Base-by-base conservation (phyloP, 2,329 filamentous ascomycete genomes). In the Thermomyces lanuginosus region DNA sequence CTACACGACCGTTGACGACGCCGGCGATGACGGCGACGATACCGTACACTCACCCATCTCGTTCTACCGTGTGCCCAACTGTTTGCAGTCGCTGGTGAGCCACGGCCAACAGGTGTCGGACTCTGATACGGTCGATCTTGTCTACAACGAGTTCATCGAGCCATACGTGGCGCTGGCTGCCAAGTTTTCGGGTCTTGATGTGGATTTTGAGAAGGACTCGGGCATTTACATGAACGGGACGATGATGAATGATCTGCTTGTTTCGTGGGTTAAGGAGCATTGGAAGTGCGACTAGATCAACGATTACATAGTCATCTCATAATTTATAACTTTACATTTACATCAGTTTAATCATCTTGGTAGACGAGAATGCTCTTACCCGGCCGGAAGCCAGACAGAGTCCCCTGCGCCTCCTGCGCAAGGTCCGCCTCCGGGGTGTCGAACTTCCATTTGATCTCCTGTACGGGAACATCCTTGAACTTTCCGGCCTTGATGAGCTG, bases 351-450 rank as follows among this genome's bases (percentile, higher is more conserved):
- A 8, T 26, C 24, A 26, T 26, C 30, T 13, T 66, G 66, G 53
- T 89, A 95, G 4, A 86, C 68, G 50, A 95, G 89, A 3, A 98
- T 69, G 0, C 83, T 78, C 61, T 98, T 98, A 7, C 84, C 86
- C 37, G 71, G 69, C 44, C 83, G 70, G 49, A 79, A 95, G 0
- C 86, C 89, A 30, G 76, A 66, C 22, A 95, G 58, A 1, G 84
- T 89, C 6, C 77, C 77, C 49, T 84, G 77, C 2, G 92, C 80
- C 4, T 80, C 80, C 21, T 70, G 63, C 30, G 69, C 69, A 30
- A 98, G 56, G 26, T 64, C 62, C 4, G 70, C 60, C 30, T 74
- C 71, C 41, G 76, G 69, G 0, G 82, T 91, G 11, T 81, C 73
- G 69, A 76, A 83, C 21, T 70, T 66, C 89, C 89, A 98, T 35